phyloP scores from a whole-genome alignment of 148 eudicot genomes.

The Suaeda aralocaspica region DNA sequence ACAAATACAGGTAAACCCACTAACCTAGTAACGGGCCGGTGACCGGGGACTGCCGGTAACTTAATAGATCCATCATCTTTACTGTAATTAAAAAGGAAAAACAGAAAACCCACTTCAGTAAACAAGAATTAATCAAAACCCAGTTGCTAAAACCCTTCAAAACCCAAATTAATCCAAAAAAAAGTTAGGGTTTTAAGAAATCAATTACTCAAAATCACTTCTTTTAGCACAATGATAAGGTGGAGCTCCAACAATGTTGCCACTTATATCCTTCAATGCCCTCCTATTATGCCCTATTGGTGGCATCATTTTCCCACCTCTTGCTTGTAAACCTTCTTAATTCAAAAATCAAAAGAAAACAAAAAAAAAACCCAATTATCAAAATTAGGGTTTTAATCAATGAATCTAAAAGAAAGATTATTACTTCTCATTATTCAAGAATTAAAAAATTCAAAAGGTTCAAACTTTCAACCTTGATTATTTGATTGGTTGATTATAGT shows the following conservation, averaged over 20 bases:
- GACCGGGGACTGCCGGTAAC: constrained; percentile 33
- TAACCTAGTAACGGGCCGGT: constrained; percentile 78
- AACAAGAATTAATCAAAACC: neutral
- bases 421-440: neutral
- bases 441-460: neutral
- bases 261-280: constrained; percentile 57
- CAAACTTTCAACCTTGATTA: constrained; percentile 41
- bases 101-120: constrained; percentile 15
- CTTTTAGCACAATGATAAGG: constrained; percentile 46
- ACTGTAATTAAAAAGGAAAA: constrained; percentile 25
- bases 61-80: constrained; percentile 34
- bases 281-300: constrained; percentile 55
- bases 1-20: neutral
- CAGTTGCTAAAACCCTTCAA: constrained; percentile 1
- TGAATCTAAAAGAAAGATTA: neutral
- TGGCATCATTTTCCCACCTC: constrained; percentile 41
- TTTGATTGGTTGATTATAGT: constrained; percentile 38
- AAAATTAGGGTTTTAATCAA: constrained; percentile 27
- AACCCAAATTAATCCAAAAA: neutral
- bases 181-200: constrained; percentile 21
- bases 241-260: constrained; percentile 48
- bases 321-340: constrained; percentile 37
- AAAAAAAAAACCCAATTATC: constrained; percentile 14
- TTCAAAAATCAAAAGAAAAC: neutral
- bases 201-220: constrained; percentile 45